Conservation (phyloP, 495 filamentous ascomycete genomes). For the Annulohypoxylon bovei region DNA sequence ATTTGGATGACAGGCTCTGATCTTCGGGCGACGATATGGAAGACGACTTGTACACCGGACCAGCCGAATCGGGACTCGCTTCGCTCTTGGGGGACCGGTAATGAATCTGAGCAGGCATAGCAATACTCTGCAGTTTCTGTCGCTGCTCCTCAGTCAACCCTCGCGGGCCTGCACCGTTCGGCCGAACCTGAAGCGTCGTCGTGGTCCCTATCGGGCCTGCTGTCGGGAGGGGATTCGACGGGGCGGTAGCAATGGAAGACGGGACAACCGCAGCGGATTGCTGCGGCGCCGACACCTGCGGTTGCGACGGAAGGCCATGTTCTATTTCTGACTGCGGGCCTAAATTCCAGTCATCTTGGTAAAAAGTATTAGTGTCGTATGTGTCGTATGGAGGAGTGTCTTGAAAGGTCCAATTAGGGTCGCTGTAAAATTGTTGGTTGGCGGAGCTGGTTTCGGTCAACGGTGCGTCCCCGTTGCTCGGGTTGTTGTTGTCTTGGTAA, state of each 20-base stretch:
- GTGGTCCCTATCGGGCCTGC: conserved; percentile 25
- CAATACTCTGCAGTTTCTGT: conserved; percentile 62
- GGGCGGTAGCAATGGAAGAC: conserved; percentile 29
- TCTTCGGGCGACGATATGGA: conserved; percentile 59
- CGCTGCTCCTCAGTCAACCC: conserved; percentile 60
- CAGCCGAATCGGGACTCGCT: conserved; percentile 59
- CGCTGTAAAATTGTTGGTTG: conserved; percentile 49
- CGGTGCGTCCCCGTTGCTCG: conserved; percentile 44
- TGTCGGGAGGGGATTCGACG: conserved; percentile 30
- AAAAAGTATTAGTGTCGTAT: conserved; percentile 45
- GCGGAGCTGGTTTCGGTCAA: conserved; percentile 39
- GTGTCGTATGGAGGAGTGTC: conserved; percentile 58
- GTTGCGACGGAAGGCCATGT: conserved; percentile 34
- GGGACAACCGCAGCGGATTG: conserved; percentile 28
- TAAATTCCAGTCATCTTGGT: conserved; percentile 47
- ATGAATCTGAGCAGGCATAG: conserved; percentile 65
- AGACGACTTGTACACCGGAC: conserved; percentile 52
- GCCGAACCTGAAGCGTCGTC: conserved; percentile 27
- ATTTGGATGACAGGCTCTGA: conserved; percentile 56
- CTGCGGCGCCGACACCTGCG: conserved; percentile 27
- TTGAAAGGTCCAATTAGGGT: conserved; percentile 54
- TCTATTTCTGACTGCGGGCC: conserved; percentile 39
- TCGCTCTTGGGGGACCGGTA: conserved; percentile 64
- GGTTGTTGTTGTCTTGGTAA: conserved; percentile 42
- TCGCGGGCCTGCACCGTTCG: conserved; percentile 23